Evolutionary conservation across 2,329 filamentous ascomycete genomes (phyloP).

Genomic region (Niveomyces coronatus): DNA sequence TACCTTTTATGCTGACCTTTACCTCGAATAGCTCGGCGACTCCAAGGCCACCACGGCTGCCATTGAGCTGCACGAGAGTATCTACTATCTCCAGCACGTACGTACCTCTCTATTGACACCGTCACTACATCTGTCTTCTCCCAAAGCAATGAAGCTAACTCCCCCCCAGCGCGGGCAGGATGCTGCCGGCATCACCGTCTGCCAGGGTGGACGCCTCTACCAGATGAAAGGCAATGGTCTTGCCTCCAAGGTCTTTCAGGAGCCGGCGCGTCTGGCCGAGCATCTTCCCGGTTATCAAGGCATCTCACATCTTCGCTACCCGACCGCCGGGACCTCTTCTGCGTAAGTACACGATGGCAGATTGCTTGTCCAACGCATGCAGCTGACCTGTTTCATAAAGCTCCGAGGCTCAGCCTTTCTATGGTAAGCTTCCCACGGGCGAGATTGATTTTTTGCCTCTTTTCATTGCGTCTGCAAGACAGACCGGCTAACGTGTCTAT

Average conservation of each 20-base stretch:
- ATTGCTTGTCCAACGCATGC: too few relatives aligned
- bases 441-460: too few relatives aligned
- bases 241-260: conserved; percentile 52
- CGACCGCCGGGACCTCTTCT: conserved; percentile 71
- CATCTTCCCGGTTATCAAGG: conserved; percentile 10
- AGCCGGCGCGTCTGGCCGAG: neutral
- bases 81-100: conserved; percentile 56
- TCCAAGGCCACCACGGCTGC: conserved; percentile 35
- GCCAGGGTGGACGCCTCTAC: conserved; percentile 69
- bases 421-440: conserved; percentile 31
- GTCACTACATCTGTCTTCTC: neutral
- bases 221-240: conserved; percentile 88
- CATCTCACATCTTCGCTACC: conserved; percentile 77
- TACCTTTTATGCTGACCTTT: neutral
- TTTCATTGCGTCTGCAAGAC: neutral
- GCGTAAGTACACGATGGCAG: conserved; percentile 18
- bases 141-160: conserved; percentile 10
- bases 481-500: neutral
- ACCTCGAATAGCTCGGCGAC: conserved; percentile 27
- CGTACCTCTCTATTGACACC: conserved; percentile 10
- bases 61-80: conserved; percentile 57
- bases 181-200: conserved; percentile 75
- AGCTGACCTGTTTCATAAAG: conserved; percentile 29
- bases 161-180: conserved; percentile 62
- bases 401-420: conserved; percentile 85